Evolutionary conservation across 2,329 filamentous ascomycete species (phyloP), one percentile per base, ranked within the genome.

Genomic region (Zymoseptoria crescenta): DNA sequence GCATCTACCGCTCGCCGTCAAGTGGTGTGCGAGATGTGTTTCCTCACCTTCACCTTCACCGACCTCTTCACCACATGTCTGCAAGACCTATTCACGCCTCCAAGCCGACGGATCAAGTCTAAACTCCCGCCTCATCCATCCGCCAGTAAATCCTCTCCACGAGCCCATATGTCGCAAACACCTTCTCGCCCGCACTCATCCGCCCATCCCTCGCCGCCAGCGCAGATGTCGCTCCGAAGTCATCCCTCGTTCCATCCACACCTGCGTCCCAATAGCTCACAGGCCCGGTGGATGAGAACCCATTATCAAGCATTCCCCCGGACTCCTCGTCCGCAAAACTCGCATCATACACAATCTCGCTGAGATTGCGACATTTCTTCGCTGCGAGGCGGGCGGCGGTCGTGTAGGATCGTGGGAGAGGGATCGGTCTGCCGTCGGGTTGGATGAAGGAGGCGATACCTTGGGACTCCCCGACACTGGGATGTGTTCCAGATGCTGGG

Each of bases 151-250:
- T 64, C 7, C 19, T 52, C 56, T 64, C 62, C 2, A 62, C 41
- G 3, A 64, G 16, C 27, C 56, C 58, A 56, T 64, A 62, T 24
- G 57, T 62, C 13, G 19, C 54, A 8, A 64, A 60, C 10, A 59
- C 57, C 16, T 24, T 45, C 1, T 55, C 35, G 6, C 35, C n/a
- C 35, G 35, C 35, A 5, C 8, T 41, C 35, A 41, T 41, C 35
- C 35, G 2, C 35, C 35, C 35, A 2, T 6, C 35, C 24, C 24
- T 24, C 10, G 10, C 10, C 35, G 6, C 4, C 3, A 4, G 10
- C 6, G 5, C 35, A 41, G 35, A n/a, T 6, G 9, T 5, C 13
- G 5, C 1, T 4, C 35, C 13, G 16, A 2, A 16, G 4, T 16
- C 35, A 1, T 41, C 35, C 35, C 16, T n/a, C 6, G 9, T 16